Evolutionary conservation across 1,284 basidiomycete species (phyloP).

Genomic region (Naganishia albida): DNA sequence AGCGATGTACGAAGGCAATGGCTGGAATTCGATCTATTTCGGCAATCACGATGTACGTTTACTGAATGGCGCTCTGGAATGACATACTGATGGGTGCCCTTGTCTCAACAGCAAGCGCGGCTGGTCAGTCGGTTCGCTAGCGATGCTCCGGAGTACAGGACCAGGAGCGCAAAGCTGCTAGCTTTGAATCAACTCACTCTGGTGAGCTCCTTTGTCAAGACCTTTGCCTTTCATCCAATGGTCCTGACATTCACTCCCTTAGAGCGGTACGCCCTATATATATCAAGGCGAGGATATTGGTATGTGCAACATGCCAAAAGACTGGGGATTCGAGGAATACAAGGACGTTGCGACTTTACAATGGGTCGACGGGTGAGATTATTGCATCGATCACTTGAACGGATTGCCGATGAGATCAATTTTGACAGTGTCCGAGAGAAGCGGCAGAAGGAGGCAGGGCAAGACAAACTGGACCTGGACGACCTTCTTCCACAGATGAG

Average conservation of each 20-base stretch:
- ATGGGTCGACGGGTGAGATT: conserved; percentile 30
- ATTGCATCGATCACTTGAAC: not conserved
- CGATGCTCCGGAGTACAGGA: conserved; percentile 62
- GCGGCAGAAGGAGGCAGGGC: conserved; percentile 53
- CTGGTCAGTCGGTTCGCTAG: conserved; percentile 67
- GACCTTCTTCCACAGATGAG: conserved; percentile 63
- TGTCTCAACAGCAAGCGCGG: conserved; percentile 62
- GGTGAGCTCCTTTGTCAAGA: conserved; percentile 20
- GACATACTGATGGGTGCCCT: not conserved
- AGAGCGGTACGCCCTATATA: conserved; percentile 32
- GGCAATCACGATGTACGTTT: conserved; percentile 34
- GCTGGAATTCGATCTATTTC: conserved; percentile 62
- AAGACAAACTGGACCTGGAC: conserved; percentile 60
- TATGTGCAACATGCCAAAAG: conserved; percentile 47
- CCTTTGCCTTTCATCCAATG: not conserved
- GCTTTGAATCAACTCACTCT: conserved; percentile 65
- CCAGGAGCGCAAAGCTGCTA: conserved; percentile 65
- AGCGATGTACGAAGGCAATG: conserved; percentile 62
- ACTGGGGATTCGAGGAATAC: conserved; percentile 49
- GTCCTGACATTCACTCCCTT: not conserved
- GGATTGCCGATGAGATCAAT: not conserved
- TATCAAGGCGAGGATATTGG: conserved; percentile 44
- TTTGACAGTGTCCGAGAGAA: conserved; percentile 39
- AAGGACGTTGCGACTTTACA: conserved; percentile 38
- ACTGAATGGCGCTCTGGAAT: not conserved